Base-by-base conservation (phyloP, 2,329 filamentous ascomycete genomes). In the Elsinoe arachidis region DNA sequence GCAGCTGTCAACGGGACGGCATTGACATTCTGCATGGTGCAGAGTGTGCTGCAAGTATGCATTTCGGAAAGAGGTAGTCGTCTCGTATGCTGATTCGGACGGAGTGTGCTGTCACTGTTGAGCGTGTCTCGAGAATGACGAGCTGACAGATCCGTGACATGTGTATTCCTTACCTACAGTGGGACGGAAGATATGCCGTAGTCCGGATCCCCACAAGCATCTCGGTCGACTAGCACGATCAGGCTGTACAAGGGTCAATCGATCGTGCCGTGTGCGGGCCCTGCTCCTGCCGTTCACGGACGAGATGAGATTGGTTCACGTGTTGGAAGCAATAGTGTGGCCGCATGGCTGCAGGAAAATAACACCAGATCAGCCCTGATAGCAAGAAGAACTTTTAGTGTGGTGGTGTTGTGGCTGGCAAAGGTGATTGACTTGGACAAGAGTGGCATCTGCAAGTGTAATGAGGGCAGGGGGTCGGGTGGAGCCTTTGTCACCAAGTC, bases 381-480 rank as follows among this genome's bases (percentile, higher is more conserved):
- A 9, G 37, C 12, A 38, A 38, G 37, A 14, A 12, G 37, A 11
- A 11, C 12, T 12, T 10, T 44, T 21, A 11, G 23, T 44, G 15
- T 21, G 23, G 12, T 44, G 19, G 9, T 17, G 17, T 44, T 44
- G 41, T 23, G 41, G 7, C 10, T 14, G 44, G 44, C 17, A 47
- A 10, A 47, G 19, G 11, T 34, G n/a, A 12, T 33, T 12, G 19
- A n/a, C 2, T 35, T n/a, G n/a, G 14, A 12, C 15, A 15, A 6
- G 15, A 19, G 30, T 6, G 15, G 23, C 23, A 34, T 34, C 43
- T 49, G 44, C 44, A 34, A 21, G 44, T 49, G 30, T 33, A 33
- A 49, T 49, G 44, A 49, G 44, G 15, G 44, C 44, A 49, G 44
- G 44, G 44, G 44, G 44, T 49, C 17, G 44, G 23, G 44, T 49